Percentiles rank a stretch among this genome's conserved stretches.
phyloP scores from a whole-genome alignment of 1,284 basidiomycete species.

The Polyporus tsugae region DNA sequence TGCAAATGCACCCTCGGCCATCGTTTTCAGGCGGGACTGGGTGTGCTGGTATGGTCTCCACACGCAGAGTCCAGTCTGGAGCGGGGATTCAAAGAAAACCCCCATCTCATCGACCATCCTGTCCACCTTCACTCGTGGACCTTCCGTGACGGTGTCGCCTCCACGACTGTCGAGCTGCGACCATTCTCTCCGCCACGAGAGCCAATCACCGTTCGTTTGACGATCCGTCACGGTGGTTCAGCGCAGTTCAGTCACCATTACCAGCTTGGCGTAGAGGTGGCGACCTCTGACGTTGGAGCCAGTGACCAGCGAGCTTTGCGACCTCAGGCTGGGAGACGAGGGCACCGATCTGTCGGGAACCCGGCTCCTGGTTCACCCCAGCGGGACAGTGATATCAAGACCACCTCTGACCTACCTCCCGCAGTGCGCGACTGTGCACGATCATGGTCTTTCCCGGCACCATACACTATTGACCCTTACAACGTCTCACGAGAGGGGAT shows the following conservation, averaged over 20 bases:
- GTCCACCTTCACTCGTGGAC: conserved; percentile 23
- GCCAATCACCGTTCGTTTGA: background rate
- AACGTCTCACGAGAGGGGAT: no score
- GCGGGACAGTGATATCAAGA: no score
- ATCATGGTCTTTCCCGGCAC: no score
- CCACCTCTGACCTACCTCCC: no score
- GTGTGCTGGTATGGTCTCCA: conserved; percentile 7
- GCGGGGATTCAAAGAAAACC: background rate
- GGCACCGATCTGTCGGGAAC: no score
- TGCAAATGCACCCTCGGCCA: conserved; percentile 19
- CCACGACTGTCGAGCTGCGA: background rate
- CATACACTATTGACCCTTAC: no score
- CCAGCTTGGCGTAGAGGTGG: background rate
- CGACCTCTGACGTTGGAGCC: no score
- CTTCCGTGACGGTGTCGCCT: conserved; percentile 15
- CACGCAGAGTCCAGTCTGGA: background rate
- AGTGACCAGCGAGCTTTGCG: no score
- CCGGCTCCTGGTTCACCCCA: no score
- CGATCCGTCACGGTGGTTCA: background rate
- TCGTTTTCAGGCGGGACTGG: background rate
- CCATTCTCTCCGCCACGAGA: background rate
- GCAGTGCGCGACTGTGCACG: no score
- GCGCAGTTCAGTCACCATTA: background rate
- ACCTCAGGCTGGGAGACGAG: no score
- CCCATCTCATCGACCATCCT: conserved; percentile 16